Conservation (phyloP, 2,329 filamentous ascomycete species). For the Lecanicillium sp. region DNA sequence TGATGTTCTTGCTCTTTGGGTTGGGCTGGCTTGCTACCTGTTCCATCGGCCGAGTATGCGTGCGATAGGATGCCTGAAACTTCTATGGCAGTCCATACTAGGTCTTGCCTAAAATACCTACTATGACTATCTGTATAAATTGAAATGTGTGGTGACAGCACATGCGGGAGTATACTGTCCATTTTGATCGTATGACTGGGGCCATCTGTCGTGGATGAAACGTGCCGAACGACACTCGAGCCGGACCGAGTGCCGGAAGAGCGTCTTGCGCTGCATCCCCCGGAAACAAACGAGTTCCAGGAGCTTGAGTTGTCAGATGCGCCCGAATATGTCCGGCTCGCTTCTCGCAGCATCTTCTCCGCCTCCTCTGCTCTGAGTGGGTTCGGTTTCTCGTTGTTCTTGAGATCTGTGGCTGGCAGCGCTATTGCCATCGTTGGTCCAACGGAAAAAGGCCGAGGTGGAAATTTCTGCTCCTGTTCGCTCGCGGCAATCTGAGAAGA, state of each 20-base stretch:
- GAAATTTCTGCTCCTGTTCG: not conserved
- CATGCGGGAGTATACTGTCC: slow-evolving; percentile 12
- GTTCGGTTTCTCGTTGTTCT: not conserved
- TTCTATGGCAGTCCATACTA: slow-evolving; percentile 18
- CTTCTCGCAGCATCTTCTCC: slow-evolving; percentile 5
- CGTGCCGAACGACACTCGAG: not conserved
- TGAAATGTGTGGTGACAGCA: slow-evolving; percentile 16
- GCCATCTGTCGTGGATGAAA: not conserved
- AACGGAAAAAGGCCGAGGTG: slow-evolving; percentile 1
- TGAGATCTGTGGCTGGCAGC: too few relatives aligned
- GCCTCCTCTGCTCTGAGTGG: slow-evolving; percentile 2
- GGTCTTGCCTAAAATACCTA: slow-evolving; percentile 11
- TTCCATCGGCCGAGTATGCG: slow-evolving; percentile 12
- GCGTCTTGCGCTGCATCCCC: not conserved
- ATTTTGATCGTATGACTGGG: slow-evolving; percentile 2
- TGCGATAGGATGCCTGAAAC: slow-evolving; percentile 17
- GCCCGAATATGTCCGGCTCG: slow-evolving; percentile 9
- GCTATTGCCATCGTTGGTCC: not conserved
- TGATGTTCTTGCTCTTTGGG: slow-evolving; percentile 9
- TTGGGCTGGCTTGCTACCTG: slow-evolving; percentile 1
- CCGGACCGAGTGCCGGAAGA: not conserved
- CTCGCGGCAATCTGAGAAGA: not conserved
- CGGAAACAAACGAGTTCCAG: slow-evolving; percentile 13
- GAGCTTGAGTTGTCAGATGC: not conserved
- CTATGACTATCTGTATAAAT: slow-evolving; percentile 12